Base-by-base conservation (phyloP, 305 asterid species). In the Lippia alba region DNA sequence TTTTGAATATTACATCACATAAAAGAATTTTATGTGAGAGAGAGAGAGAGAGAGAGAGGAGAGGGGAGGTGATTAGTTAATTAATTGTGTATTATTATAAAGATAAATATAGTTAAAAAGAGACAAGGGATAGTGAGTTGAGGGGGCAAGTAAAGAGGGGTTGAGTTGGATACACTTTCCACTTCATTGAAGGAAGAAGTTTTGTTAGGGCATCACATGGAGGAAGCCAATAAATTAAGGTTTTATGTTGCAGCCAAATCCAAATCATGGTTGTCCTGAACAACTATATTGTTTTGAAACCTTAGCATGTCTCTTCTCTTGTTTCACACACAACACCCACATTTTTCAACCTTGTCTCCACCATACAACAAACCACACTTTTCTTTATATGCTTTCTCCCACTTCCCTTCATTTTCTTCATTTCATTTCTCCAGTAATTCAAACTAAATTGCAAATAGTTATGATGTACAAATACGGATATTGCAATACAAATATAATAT, bases 181-280 rank as follows among this genome's bases (percentile, higher is more conserved):
- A 84, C 77, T 80, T 77, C 86, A 83, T 79, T 71, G 61, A 80
- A 69, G 78, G 68, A 72, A 78, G 85, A 72, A 79, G 78, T 73
- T 77, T 6, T 76, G 79, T 58, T 44, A 77, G 9, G 76, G 72
- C 34, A 71, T 86, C 93, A 87, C 89, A 85, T 87, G 93, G 85
- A 77, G 71, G 67, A 56, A 72, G 75, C 34, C 36, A 71, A 76
- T 79, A 77, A 87, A 65, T 7, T 51, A 5, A 66, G 64, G 63
- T 0, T 66, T 71, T 55, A 60, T 73, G 32, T 69, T 44, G 67
- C 69, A 77, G 59, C 45, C 76, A 86, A 80, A 71, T 83, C 80
- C 83, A 69, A 80, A 80, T 78, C 83, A 78, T 78, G 65, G 76
- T 69, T 66, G 70, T 77, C 66, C 64, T 68, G 70, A 62, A 58